Evolutionary conservation across 2,329 filamentous ascomycete genomes (phyloP), one percentile per base, ranked within the genome.

Genomic region (Arthrobotrys sphaeroides): DNA sequence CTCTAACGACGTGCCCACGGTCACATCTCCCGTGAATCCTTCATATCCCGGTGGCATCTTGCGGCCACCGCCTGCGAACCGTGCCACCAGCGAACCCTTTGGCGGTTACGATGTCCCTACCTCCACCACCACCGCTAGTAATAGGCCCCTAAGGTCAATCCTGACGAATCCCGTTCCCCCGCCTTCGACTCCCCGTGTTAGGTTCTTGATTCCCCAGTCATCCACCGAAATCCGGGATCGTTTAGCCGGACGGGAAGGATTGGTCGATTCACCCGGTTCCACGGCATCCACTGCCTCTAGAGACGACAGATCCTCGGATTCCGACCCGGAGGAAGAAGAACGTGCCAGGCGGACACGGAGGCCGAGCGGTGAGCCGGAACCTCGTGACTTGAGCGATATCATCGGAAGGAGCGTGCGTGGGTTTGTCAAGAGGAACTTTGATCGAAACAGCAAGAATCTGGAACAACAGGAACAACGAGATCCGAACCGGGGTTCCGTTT

Each of bases 161-260:
- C 59, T 75, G 18, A 68, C 72, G 12, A 75, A 75, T 45, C 72
- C 72, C 20, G 53, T 69, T 10, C 72, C 64, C 13, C 69, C 72
- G n/a, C 72, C 72, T 26, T 40, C 72, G 13, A 57, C 45, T 38
- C 72, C 72, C 10, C 72, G 72, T 45, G 72, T 75, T 1, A 68
- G 72, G 20, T 75, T 75, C 42, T 43, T 75, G 45, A 75, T 75
- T 7, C 72, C 72, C 26, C 72, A 75, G 47, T 69, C 62, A 24
- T 75, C 72, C 4, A 53, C 51, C 20, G 72, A 75, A 51, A 75
- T 75, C 16, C 62, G 72, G 28, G 43, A 64, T 69, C 55, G 72
- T 26, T 51, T 75, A 38, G 72, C 72, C 26, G 59, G 72, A n/a
- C 31, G 53, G 22, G 47, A 55, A 16, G 72, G 72, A 13, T 38